Evolutionary conservation across 345 rosid species (phyloP).

Genomic region (Abelmoschus esculentus): DNA sequence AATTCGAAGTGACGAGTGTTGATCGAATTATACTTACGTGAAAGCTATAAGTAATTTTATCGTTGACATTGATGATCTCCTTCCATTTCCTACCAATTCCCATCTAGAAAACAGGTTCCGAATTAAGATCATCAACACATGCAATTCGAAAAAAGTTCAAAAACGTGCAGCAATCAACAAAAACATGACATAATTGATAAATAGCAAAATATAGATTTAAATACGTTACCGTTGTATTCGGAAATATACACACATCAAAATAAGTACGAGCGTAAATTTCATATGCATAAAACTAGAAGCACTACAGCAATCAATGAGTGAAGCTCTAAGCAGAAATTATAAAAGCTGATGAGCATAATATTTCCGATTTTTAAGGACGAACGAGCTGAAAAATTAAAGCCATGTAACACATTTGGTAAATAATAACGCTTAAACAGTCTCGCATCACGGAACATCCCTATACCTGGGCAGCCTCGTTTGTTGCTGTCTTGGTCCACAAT

Average conservation of each 20-base stretch:
- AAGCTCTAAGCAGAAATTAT: background rate
- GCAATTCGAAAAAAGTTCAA: background rate
- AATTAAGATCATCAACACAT: background rate
- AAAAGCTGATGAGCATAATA: background rate
- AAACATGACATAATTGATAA: background rate
- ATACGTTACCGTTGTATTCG: no score
- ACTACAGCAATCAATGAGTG: background rate
- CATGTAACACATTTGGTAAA: background rate
- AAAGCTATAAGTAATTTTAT: conserved; percentile 72
- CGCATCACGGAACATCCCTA: background rate
- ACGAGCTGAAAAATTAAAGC: background rate
- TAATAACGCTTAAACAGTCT: background rate
- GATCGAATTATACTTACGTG: conserved; percentile 39
- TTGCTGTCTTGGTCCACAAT: conserved; percentile 79
- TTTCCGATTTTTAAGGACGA: background rate
- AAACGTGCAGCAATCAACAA: background rate
- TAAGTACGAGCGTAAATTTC: background rate
- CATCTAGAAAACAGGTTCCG: conserved; percentile 35
- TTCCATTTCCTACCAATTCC: conserved; percentile 96
- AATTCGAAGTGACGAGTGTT: conserved; percentile 1
- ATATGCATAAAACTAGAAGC: background rate
- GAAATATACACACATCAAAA: no score
- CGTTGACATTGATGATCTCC: conserved; percentile 62
- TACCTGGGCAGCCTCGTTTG: conserved; percentile 94
- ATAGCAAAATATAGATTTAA: no score